Evolutionary conservation across 1,284 basidiomycete genomes (phyloP).

Genomic region (Bondarzewia mesenterica): DNA sequence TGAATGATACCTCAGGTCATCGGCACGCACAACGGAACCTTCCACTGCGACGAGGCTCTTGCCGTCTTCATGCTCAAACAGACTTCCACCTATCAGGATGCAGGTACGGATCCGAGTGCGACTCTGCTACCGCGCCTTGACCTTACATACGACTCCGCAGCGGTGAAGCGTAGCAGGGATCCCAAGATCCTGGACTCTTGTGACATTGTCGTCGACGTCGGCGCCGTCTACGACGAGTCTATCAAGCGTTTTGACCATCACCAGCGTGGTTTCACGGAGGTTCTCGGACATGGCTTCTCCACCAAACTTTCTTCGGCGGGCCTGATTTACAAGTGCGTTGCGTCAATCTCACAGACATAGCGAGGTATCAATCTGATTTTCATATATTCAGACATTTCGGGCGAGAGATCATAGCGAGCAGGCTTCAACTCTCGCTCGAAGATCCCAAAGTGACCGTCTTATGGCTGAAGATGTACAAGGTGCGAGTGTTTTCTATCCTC

Average conservation of each 20-base stretch:
- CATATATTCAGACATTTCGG: constrained; percentile 78
- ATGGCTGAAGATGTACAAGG: constrained; percentile 88
- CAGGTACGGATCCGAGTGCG: constrained; percentile 39
- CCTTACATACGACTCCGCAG: constrained; percentile 31
- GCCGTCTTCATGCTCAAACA: constrained; percentile 87
- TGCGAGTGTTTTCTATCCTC: constrained; percentile 14
- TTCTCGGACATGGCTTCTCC: constrained; percentile 78
- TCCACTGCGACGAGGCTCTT: constrained; percentile 95
- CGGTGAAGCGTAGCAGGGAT: constrained; percentile 78
- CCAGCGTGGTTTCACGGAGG: constrained; percentile 87
- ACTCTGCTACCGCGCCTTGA: constrained; percentile 2
- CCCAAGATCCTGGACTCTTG: constrained; percentile 73
- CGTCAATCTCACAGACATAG: neutral
- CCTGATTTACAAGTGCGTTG: constrained; percentile 82
- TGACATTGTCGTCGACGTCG: constrained; percentile 97
- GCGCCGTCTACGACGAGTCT: constrained; percentile 81
- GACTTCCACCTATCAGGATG: constrained; percentile 68
- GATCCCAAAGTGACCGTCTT: constrained; percentile 66
- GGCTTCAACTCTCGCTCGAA: constrained; percentile 41
- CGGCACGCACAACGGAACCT: constrained; percentile 92
- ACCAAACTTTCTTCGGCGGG: constrained; percentile 95
- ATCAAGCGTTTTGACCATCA: constrained; percentile 91
- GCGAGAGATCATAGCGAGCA: constrained; percentile 73
- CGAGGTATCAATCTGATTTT: constrained; percentile 1
- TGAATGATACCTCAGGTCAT: constrained; percentile 70